These are phyloP conservation scores for Dipodascus albidus DNA, from an alignment of 805 yeast species.

Conservation along the genomic window DNA sequence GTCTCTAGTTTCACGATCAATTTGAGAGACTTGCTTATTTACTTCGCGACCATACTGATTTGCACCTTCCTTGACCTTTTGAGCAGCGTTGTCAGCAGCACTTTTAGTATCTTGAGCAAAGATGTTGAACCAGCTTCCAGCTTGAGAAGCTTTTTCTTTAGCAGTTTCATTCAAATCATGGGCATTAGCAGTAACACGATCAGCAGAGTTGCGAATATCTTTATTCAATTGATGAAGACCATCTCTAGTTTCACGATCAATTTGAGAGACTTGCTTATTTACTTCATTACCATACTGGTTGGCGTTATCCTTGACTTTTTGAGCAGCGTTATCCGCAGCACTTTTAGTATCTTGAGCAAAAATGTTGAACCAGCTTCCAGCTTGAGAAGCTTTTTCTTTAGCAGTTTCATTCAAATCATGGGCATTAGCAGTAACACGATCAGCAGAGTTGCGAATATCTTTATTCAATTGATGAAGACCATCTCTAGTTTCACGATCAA, in stretches of 20 bases:
- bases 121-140: neutral
- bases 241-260: neutral
- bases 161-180: neutral
- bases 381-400: neutral
- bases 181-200: neutral
- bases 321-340: neutral
- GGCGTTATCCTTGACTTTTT: neutral
- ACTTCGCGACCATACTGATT: neutral
- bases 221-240: neutral
- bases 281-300: neutral
- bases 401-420: neutral
- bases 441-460: neutral
- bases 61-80: neutral
- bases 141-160: neutral
- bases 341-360: neutral
- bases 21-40: neutral
- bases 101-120: neutral
- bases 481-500: neutral
- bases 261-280: neutral
- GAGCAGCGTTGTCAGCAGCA: neutral
- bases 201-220: neutral
- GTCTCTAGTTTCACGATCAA: neutral
- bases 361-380: neutral
- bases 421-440: neutral
- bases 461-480: neutral